Conservation (phyloP, 495 filamentous ascomycete genomes). For the Daldinia loculata region DNA sequence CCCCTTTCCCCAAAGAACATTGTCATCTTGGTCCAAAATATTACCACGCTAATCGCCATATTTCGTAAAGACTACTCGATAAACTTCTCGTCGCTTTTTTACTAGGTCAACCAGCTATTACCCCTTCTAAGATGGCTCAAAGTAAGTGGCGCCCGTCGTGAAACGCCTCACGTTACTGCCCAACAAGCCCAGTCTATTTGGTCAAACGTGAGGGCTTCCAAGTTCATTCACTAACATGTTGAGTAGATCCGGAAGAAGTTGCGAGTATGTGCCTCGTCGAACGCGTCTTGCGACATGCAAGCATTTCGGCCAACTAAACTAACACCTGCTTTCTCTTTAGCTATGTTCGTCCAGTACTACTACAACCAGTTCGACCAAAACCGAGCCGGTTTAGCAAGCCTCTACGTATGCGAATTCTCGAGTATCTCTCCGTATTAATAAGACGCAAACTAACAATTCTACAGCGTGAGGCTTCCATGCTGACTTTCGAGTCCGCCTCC, state of each 20-base stretch:
- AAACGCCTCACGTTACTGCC: neutral
- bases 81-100: neutral
- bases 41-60: neutral
- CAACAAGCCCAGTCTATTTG: neutral
- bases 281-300: slow-evolving; percentile 5
- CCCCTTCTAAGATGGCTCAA: slow-evolving; percentile 25
- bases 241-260: slow-evolving; percentile 35
- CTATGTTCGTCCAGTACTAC: slow-evolving; percentile 86
- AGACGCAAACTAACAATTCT: slow-evolving; percentile 10
- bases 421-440: slow-evolving; percentile 6
- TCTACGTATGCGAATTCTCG: slow-evolving; percentile 66
- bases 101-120: neutral
- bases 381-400: slow-evolving; percentile 65
- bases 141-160: slow-evolving; percentile 17
- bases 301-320: slow-evolving; percentile 27
- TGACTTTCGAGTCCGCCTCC: slow-evolving; percentile 83
- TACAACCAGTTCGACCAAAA: slow-evolving; percentile 82
- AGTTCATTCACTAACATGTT: slow-evolving; percentile 14
- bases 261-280: slow-evolving; percentile 42
- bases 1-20: neutral
- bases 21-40: neutral
- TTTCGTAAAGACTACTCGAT: slow-evolving; percentile 1
- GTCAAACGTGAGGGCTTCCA: neutral
- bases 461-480: slow-evolving; percentile 85
- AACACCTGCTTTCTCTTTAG: slow-evolving; percentile 55